Base-by-base conservation (phyloP, 2,329 filamentous ascomycete genomes). In the Colletotrichum tabaci region DNA sequence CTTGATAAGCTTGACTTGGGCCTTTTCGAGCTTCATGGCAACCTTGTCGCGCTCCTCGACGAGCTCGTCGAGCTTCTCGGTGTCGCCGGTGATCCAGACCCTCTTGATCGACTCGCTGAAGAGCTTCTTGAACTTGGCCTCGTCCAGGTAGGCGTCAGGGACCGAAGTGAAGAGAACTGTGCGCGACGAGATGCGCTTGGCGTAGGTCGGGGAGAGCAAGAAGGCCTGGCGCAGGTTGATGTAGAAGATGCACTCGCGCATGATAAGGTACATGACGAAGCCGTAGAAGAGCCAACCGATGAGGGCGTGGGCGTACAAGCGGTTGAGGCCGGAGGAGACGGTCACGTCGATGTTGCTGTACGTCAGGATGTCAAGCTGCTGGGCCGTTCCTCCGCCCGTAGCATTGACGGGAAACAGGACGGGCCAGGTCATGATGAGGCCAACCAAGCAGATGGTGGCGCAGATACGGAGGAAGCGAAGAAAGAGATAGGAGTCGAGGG, bases 171-270 rank as follows among this genome's bases (percentile, higher is more conserved):
- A 95, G 15, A 99, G 90, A 1, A 98, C 93, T 1, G 95, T 98
- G 65, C 94, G 91, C 2, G 95, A 96, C 2, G 96, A 98, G 56
- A 98, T 91, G 68, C 95, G 93, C 77, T 92, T 92, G 64, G 94
- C 89, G 80, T 97, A 97, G 58, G 93, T 86, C 13, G 95, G 94
- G 13, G 94, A 95, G 66, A 97, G 89, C 50, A 97, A 89, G 83
- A 97, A 98, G 0, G 96, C 96, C 83, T 98, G 96, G 74, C 95
- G 93, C 62, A 98, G 84, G 78, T 97, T 97, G 85, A 98, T 93
- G 82, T 94, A 97, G 87, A 92, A 98, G 76, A 98, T 93, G 79
- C 90, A 92, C 82, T 98, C 96, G 69, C 96, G 90, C 67, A 95
- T 93, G 74, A 98, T 90, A 78, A 94, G 92, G 82, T 94, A 96